Percentiles rank a stretch among this genome's conserved stretches.
Conservation (phyloP, 345 rosid species). For the Heritiera fomes region DNA sequence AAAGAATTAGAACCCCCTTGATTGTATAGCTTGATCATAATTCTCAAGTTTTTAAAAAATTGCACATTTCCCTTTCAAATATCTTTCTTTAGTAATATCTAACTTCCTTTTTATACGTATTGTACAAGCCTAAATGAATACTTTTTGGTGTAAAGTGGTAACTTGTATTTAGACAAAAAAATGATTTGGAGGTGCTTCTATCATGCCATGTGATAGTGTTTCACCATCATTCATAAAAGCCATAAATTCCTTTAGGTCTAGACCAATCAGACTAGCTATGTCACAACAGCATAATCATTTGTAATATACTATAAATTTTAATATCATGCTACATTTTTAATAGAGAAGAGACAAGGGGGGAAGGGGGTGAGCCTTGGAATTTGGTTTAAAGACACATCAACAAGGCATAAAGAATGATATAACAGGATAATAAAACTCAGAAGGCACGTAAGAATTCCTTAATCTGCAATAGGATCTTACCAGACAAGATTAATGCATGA, state of each 20-base stretch:
- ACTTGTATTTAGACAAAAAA: not conserved
- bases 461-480: slow-evolving; percentile 37
- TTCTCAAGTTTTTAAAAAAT: slow-evolving; percentile 4
- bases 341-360: not conserved
- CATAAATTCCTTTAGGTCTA: slow-evolving; percentile 12
- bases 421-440: slow-evolving; percentile 4
- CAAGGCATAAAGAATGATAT: not conserved
- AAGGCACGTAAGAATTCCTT: slow-evolving; percentile 18
- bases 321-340: not conserved
- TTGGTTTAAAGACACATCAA: slow-evolving; percentile 6
- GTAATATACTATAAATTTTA: not conserved
- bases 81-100: not conserved
- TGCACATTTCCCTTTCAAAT: not conserved
- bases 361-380: not conserved
- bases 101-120: not conserved
- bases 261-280: not conserved
- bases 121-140: not conserved
- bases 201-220: not conserved
- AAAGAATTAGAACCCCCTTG: not conserved
- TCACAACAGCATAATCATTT: not conserved
- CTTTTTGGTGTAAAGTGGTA: not conserved
- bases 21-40: not conserved
- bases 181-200: not conserved
- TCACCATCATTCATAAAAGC: not conserved
- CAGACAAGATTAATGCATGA: slow-evolving; percentile 72